These are phyloP conservation scores for Novymonas esmeraldas DNA, from an alignment of 208 protist genomes.

Conservation along the genomic window DNA sequence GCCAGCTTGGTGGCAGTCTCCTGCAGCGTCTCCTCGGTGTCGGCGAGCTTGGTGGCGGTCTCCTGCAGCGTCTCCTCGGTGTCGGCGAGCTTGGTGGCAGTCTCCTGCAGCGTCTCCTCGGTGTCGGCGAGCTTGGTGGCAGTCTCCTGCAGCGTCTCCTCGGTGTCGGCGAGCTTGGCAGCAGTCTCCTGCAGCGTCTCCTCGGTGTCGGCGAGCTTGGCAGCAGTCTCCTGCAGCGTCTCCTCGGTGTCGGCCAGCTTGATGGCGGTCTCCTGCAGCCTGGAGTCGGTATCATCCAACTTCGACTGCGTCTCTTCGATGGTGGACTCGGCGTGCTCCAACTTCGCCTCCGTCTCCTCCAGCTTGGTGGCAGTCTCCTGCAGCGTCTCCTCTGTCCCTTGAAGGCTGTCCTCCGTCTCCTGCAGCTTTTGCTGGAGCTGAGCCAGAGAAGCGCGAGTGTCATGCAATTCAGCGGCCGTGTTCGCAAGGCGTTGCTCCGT, in stretches of 20 bases:
- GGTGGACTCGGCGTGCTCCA: constrained; percentile 2
- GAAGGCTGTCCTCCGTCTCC: constrained; percentile 29
- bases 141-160: constrained; percentile 35
- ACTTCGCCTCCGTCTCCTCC: constrained; percentile 16
- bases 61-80: constrained; percentile 31
- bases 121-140: constrained; percentile 22
- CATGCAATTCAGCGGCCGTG: constrained; percentile 30
- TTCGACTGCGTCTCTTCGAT: not conserved
- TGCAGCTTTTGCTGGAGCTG: constrained; percentile 36
- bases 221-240: constrained; percentile 21
- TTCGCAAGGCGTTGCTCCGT: constrained; percentile 26
- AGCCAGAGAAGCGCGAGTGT: constrained; percentile 22
- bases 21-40: constrained; percentile 4
- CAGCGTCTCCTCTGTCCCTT: constrained; percentile 31
- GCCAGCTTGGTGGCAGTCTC: constrained; percentile 16
- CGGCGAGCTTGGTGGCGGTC: constrained; percentile 25
- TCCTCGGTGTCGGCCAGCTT: constrained; percentile 21
- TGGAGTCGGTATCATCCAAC: constrained; percentile 5
- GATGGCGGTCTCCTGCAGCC: too few species aligned
- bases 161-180: constrained; percentile 24
- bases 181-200: constrained; percentile 39
- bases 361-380: constrained; percentile 31
- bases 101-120: constrained; percentile 6
- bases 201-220: constrained; percentile 33
- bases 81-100: constrained; percentile 1